A percentile compares a stretch with the other conserved stretches of the same genome.
Conservation (phyloP, 768 basidiomycete genomes). For the Lanmaoa pseudosensibilis region DNA sequence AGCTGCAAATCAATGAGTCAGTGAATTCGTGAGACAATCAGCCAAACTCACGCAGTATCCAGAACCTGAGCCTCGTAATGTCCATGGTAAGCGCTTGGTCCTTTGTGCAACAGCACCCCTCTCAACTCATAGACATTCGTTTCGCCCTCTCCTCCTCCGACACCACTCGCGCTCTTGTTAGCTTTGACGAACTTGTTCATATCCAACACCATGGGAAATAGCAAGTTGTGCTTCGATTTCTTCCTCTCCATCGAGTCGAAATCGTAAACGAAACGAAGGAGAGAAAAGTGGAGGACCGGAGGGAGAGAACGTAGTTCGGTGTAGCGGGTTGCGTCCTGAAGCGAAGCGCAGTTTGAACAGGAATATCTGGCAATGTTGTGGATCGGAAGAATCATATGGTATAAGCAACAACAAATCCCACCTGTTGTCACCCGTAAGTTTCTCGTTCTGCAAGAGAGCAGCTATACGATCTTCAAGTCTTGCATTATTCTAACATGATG, state of each 20-base stretch:
- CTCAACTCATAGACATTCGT: constrained; percentile 72
- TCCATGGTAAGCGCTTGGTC: constrained; percentile 87
- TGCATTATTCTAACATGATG: constrained; percentile 54
- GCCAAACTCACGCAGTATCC: constrained; percentile 56
- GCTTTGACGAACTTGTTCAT: constrained; percentile 63
- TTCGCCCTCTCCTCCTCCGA: constrained; percentile 14
- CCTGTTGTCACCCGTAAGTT: constrained; percentile 81
- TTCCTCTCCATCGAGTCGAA: constrained; percentile 73
- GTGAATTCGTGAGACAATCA: not conserved
- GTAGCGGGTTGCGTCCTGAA: constrained; percentile 80
- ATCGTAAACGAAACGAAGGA: constrained; percentile 93
- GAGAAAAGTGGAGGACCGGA: constrained; percentile 86
- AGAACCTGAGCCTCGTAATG: constrained; percentile 88
- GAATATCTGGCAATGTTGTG: constrained; percentile 55
- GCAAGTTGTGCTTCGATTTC: constrained; percentile 80
- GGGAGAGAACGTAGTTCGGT: constrained; percentile 72
- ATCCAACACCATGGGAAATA: constrained; percentile 72
- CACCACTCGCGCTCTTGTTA: constrained; percentile 27
- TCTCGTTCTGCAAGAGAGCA: constrained; percentile 67
- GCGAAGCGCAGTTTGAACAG: constrained; percentile 69
- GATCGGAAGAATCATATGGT: not conserved
- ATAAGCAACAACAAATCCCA: constrained; percentile 32
- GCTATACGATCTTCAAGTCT: constrained; percentile 73
- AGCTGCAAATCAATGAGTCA: constrained; percentile 39
- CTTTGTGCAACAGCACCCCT: constrained; percentile 87